These are phyloP conservation scores for Colletotrichum sp. DNA, from an alignment of 2,329 filamentous ascomycete species.

Conservation along the genomic window DNA sequence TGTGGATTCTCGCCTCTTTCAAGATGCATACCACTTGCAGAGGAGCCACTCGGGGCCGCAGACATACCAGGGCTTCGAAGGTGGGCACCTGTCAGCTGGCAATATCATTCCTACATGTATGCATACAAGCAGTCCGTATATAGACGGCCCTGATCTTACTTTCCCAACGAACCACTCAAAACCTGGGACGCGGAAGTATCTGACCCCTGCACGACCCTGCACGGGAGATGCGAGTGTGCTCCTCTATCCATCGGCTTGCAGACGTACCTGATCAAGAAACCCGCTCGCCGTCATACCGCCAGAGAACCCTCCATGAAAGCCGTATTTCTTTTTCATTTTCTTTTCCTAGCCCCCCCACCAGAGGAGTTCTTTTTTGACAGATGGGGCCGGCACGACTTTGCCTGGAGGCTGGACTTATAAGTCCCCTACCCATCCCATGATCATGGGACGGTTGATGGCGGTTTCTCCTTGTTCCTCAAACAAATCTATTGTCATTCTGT, in stretches of 20 bases:
- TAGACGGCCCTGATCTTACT: neutral
- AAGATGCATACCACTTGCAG: neutral
- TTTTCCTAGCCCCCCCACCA: neutral
- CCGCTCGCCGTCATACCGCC: neutral
- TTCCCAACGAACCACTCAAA: neutral
- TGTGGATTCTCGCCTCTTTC: neutral
- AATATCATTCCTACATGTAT: neutral
- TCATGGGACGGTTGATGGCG: neutral
- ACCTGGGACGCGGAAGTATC: neutral
- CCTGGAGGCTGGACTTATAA: neutral
- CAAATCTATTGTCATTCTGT: neutral
- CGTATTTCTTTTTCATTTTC: neutral
- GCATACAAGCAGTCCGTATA: neutral
- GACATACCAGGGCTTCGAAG: neutral
- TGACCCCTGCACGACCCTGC: neutral
- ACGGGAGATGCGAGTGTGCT: neutral
- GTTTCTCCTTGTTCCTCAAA: neutral
- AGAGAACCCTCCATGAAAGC: neutral
- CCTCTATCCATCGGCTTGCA: neutral
- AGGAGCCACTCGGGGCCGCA: neutral
- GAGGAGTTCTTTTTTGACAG: neutral
- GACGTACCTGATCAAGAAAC: neutral
- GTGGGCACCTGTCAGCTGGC: neutral
- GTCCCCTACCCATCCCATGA: neutral
- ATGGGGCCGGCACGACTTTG: neutral